Base-by-base conservation (phyloP, 1,284 basidiomycete species). In the Veloporphyrellus conicus region DNA sequence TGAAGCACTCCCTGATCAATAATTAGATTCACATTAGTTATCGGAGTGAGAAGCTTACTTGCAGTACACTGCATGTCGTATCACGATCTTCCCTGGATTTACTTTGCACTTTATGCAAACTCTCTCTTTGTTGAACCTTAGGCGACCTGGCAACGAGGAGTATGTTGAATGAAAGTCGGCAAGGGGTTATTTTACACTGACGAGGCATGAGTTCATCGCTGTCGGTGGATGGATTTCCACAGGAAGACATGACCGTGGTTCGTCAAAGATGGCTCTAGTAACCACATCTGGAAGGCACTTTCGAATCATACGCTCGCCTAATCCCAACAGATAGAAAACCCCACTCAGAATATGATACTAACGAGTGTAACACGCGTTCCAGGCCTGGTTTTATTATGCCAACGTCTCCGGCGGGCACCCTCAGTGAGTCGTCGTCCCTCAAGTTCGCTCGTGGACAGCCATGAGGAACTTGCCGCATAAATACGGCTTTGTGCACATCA, bases 61-160 rank as follows among this genome's bases (percentile, higher is more conserved):
- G 84, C 87, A 90, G 62, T 90, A 90, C 15, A 87, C 83, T 20
- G 84, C 80, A 62, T 90, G 85, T 36, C 87, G 75, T 49, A 90
- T 79, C 35, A 88, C 80, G 32, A 90, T 69, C 45, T 81, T 85
- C 28, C 85, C 87, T 15, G 51, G 54, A 19, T 73, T 74, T 22
- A 67, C 68, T 62, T 87, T 89, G 66, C 87, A 90, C 56, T 81
- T 84, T 16, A 87, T 73, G 56, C 87, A 90, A 16, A 64, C 62
- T 51, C 72, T 81, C 3, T 78, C 74, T 63, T 77, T 81, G 61
- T 84, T 84, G 57, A 80, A 83, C 60, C 76, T 86, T 46, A 69
- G 66, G 28, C 79, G 78, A 41, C 76, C 84, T 88, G 48, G 11
- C 19, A 39, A 43, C 10, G 35, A 33, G 10, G 35, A n/a, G 6